phyloP scores from a whole-genome alignment of 2,329 filamentous ascomycete species.

The Didymella pomorum region DNA sequence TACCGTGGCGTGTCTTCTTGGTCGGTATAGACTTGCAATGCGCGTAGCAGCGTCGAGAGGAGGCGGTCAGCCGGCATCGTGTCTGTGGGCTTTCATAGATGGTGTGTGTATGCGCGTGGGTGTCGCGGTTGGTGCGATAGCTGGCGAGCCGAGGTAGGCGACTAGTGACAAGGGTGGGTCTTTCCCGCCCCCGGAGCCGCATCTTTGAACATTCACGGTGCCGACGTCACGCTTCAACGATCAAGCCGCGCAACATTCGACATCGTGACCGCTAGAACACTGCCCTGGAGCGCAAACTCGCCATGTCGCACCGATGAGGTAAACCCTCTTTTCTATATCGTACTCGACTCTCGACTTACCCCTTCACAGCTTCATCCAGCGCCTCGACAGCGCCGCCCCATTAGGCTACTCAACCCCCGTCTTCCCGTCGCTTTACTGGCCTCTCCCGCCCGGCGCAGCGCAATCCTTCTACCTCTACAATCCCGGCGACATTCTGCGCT shows the following conservation, averaged over 20 bases:
- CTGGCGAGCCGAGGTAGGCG: conserved; percentile 41
- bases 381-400: conserved; percentile 57
- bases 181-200: conserved; percentile 23
- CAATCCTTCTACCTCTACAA: conserved; percentile 74
- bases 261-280: not conserved
- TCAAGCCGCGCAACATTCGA: not conserved
- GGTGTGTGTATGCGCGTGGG: conserved; percentile 13
- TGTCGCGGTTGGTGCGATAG: conserved; percentile 21
- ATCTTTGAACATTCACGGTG: conserved; percentile 22
- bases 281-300: conserved; percentile 12
- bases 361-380: conserved; percentile 54
- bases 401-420: conserved; percentile 71
- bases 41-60: conserved; percentile 71
- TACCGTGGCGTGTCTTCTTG: conserved; percentile 68
- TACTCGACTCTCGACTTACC: conserved; percentile 4
- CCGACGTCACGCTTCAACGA: conserved; percentile 25
- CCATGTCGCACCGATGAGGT: conserved; percentile 48
- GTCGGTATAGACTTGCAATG: conserved; percentile 65
- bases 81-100: conserved; percentile 6
- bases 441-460: conserved; percentile 64
- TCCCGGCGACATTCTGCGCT: conserved; percentile 81
- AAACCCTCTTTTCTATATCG: not conserved
- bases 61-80: conserved; percentile 72
- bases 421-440: conserved; percentile 86
- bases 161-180: conserved; percentile 20